Conservation (phyloP, 768 basidiomycete genomes). For the Candolleomyces aberdarensis region DNA sequence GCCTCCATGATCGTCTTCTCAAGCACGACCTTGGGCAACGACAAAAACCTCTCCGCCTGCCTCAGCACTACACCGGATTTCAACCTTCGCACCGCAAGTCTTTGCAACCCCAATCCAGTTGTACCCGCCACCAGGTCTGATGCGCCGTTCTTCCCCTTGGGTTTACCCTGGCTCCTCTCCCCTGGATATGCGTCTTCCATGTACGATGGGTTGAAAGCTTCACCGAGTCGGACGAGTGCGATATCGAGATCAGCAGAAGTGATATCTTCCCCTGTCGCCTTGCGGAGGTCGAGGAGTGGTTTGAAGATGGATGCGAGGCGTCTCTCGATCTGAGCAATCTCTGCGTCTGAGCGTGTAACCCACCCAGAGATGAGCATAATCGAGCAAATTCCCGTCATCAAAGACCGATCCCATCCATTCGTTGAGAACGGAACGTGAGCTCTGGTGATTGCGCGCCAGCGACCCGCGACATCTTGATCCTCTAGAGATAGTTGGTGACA, state of each 20-base stretch:
- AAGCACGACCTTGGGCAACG: slow-evolving; percentile 13
- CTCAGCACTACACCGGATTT: slow-evolving; percentile 1
- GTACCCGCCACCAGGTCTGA: slow-evolving; percentile 8
- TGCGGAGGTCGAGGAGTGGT: slow-evolving; percentile 22
- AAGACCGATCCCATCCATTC: slow-evolving; percentile 2
- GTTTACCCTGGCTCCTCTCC: background rate
- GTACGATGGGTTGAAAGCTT: slow-evolving; percentile 6
- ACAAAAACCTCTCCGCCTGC: background rate
- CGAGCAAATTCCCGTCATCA: background rate
- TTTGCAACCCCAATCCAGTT: slow-evolving; percentile 10
- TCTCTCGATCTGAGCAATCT: slow-evolving; percentile 16
- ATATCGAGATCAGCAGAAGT: slow-evolving; percentile 22
- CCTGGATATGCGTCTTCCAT: slow-evolving; percentile 28
- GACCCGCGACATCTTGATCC: slow-evolving; percentile 38
- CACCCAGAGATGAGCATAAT: background rate
- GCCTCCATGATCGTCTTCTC: slow-evolving; percentile 14
- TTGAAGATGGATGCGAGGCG: slow-evolving; percentile 25
- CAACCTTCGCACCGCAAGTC: slow-evolving; percentile 1
- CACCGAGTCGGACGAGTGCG: slow-evolving; percentile 4
- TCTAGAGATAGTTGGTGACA: slow-evolving; percentile 21
- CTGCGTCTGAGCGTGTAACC: background rate
- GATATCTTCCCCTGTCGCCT: slow-evolving; percentile 18
- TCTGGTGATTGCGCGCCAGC: slow-evolving; percentile 39
- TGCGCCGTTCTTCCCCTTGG: slow-evolving; percentile 1
- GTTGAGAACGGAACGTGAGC: slow-evolving; percentile 14